These are phyloP conservation scores for Lecanosticta acicola DNA, from an alignment of 2,329 filamentous ascomycete species.

Conservation along the genomic window DNA sequence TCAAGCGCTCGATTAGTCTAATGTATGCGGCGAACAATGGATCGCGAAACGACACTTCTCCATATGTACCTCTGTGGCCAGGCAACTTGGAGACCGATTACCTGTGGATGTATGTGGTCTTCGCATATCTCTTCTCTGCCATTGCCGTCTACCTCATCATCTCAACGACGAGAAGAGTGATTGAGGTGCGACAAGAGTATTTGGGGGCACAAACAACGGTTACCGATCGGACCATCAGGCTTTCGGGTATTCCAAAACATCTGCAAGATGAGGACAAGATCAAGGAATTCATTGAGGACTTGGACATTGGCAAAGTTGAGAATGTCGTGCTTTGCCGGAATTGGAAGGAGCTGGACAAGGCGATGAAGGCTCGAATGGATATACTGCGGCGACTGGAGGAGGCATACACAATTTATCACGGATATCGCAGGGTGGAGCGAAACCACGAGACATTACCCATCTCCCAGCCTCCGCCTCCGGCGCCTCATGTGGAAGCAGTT, in stretches of 20 bases:
- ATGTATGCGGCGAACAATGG: constrained; percentile 5
- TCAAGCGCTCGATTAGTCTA: constrained; percentile 15
- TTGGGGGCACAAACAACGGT: constrained; percentile 91
- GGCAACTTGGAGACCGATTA: constrained; percentile 49
- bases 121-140: constrained; percentile 85
- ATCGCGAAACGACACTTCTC: constrained; percentile 4
- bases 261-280: constrained; percentile 77
- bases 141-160: constrained; percentile 79
- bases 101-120: constrained; percentile 89
- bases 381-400: constrained; percentile 71
- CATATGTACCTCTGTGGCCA: constrained; percentile 14
- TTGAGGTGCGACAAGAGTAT: constrained; percentile 81
- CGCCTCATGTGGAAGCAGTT: constrained; percentile 24
- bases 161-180: constrained; percentile 75
- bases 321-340: constrained; percentile 79
- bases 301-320: constrained; percentile 86
- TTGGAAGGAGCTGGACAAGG: constrained; percentile 73
- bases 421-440: constrained; percentile 48
- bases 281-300: constrained; percentile 76
- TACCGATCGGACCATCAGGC: constrained; percentile 85
- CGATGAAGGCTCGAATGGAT: constrained; percentile 62
- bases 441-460: constrained; percentile 47
- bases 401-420: constrained; percentile 73
- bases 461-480: constrained; percentile 41
- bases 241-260: constrained; percentile 79